Percentiles rank a stretch among this genome's conserved stretches.
These are phyloP conservation scores for Skeletonema grethae DNA, from an alignment of 108 stramenopile species.

Conservation along the genomic window DNA sequence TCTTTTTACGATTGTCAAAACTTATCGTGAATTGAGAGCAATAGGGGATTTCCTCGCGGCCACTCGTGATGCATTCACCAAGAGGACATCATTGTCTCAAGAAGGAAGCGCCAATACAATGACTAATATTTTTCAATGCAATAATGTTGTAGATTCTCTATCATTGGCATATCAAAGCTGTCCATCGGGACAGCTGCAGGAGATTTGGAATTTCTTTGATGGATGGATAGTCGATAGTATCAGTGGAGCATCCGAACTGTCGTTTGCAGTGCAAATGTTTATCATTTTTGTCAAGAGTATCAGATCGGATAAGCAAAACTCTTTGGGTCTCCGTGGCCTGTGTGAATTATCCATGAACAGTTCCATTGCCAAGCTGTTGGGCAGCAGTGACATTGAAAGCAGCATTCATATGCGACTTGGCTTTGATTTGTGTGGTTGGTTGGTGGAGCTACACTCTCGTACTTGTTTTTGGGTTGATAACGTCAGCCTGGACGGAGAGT, in stretches of 20 bases:
- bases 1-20: constrained; percentile 46
- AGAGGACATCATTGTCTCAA: not conserved
- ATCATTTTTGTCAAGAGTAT: constrained; percentile 41
- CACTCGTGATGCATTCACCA: constrained; percentile 18
- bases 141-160: constrained; percentile 9
- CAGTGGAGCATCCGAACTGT: constrained; percentile 15
- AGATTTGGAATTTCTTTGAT: constrained; percentile 46
- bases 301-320: constrained; percentile 43
- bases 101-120: not conserved
- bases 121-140: constrained; percentile 6
- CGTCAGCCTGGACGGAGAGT: constrained; percentile 7
- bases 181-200: constrained; percentile 39
- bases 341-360: constrained; percentile 42
- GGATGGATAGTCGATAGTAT: constrained; percentile 27
- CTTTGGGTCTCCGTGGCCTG: constrained; percentile 20
- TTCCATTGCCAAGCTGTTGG: constrained; percentile 21
- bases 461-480: constrained; percentile 50
- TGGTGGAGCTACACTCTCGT: constrained; percentile 49
- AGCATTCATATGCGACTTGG: constrained; percentile 8
- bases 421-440: constrained; percentile 46
- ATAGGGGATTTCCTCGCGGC: constrained; percentile 50
- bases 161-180: constrained; percentile 29
- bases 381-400: not conserved
- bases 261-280: constrained; percentile 42
- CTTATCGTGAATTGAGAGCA: constrained; percentile 59